A percentile compares a stretch with the other conserved stretches of the same genome.
Evolutionary conservation across 345 rosid species (phyloP).

Genomic region (Alliaria petiolata): DNA sequence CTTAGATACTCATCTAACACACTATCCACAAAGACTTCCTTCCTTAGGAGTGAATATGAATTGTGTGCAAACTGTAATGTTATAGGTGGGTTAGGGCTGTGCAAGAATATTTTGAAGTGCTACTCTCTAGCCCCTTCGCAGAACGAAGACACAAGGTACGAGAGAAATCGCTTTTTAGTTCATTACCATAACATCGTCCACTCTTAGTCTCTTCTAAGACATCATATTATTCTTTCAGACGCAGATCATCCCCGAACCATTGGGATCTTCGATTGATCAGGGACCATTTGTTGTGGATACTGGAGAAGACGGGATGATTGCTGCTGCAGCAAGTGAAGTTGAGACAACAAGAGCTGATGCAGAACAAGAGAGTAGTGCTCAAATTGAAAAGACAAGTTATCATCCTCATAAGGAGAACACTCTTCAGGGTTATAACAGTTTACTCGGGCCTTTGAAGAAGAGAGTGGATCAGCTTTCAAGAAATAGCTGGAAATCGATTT

Average conservation of each 20-base stretch:
- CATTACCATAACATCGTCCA: background rate
- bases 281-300: slow-evolving; percentile 55
- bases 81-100: slow-evolving; percentile 83
- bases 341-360: slow-evolving; percentile 17
- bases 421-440: slow-evolving; percentile 20
- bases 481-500: slow-evolving; percentile 43
- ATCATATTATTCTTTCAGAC: background rate
- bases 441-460: slow-evolving; percentile 35
- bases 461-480: slow-evolving; percentile 45
- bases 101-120: slow-evolving; percentile 59
- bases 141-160: slow-evolving; percentile 27
- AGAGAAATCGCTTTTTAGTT: background rate
- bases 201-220: background rate
- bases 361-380: slow-evolving; percentile 18
- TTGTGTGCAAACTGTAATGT: slow-evolving; percentile 16
- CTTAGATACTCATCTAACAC: background rate
- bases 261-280: slow-evolving; percentile 57
- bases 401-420: slow-evolving; percentile 15
- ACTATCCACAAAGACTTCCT: background rate
- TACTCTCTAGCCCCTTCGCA: slow-evolving; percentile 52
- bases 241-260: slow-evolving; percentile 18
- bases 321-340: slow-evolving; percentile 52
- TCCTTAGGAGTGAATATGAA: background rate
- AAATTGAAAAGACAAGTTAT: slow-evolving; percentile 23
- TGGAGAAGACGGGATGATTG: slow-evolving; percentile 58